Percentiles rank a stretch among this genome's conserved stretches.
phyloP scores from a whole-genome alignment of 371 early-diverging fungal species.

The Funneliformis caledonium region DNA sequence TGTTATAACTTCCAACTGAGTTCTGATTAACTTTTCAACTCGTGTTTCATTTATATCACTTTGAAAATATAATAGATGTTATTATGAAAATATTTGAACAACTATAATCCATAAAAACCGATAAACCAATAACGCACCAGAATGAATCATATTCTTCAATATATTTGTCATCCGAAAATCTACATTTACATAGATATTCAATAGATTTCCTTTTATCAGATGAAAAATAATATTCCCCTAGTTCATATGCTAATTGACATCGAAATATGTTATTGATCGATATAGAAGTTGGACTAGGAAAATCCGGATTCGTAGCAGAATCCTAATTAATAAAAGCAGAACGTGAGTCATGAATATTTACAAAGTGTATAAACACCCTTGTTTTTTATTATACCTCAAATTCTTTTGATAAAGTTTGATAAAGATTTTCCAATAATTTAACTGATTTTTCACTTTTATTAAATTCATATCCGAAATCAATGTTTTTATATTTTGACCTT shows the following conservation, averaged over 20 bases:
- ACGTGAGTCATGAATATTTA: neutral
- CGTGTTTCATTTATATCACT: neutral
- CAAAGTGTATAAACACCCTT: neutral
- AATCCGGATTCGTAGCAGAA: neutral
- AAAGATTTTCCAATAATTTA: neutral
- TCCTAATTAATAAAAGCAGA: neutral
- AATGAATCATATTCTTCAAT: neutral
- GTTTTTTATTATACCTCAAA: neutral
- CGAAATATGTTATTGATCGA: neutral
- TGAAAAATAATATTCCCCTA: slow-evolving; percentile 27
- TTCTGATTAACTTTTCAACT: neutral
- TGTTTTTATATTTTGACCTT: slow-evolving; percentile 5
- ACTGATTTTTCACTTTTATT: slow-evolving; percentile 11
- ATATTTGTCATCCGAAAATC: slow-evolving; percentile 1
- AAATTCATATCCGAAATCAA: neutral
- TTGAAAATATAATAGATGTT: neutral
- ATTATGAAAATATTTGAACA: neutral
- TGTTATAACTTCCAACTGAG: neutral
- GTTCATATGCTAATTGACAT: slow-evolving; percentile 16
- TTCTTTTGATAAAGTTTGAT: neutral
- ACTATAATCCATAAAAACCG: neutral
- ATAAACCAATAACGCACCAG: neutral
- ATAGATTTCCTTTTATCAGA: neutral
- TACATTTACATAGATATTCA: slow-evolving; percentile 25
- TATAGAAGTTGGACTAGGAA: neutral